These are phyloP conservation scores for Barnettozyma californica DNA, from an alignment of 805 yeast genomes.

Conservation along the genomic window DNA sequence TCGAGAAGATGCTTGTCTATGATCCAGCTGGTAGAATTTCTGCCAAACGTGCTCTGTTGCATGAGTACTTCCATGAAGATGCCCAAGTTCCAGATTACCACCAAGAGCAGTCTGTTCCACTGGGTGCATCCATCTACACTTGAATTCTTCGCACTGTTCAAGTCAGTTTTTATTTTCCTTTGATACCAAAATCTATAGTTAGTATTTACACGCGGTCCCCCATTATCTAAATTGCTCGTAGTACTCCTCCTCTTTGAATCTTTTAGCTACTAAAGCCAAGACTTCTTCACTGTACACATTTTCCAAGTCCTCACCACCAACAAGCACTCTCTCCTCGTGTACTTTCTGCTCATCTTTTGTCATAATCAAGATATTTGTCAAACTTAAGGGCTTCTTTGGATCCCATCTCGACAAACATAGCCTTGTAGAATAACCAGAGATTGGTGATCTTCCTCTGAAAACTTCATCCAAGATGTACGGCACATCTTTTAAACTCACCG, in stretches of 20 bases:
- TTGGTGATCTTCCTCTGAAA: slow-evolving; percentile 86
- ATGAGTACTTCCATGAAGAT: slow-evolving; percentile 76
- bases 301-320: slow-evolving; percentile 55
- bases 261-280: slow-evolving; percentile 46
- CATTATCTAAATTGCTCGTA: slow-evolving; percentile 51
- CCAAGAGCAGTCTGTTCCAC: slow-evolving; percentile 25
- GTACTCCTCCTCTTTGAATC: slow-evolving; percentile 72
- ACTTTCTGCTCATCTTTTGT: slow-evolving; percentile 79
- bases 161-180: neutral
- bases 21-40: slow-evolving; percentile 93
- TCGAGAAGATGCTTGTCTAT: slow-evolving; percentile 73
- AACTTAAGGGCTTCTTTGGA: slow-evolving; percentile 52
- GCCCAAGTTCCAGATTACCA: slow-evolving; percentile 22
- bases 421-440: slow-evolving; percentile 76
- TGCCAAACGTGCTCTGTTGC: slow-evolving; percentile 87
- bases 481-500: slow-evolving; percentile 65
- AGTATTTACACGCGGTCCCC: neutral
- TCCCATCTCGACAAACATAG: slow-evolving; percentile 84
- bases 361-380: slow-evolving; percentile 81
- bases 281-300: slow-evolving; percentile 63
- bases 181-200: neutral
- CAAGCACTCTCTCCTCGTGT: slow-evolving; percentile 74
- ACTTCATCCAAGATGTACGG: slow-evolving; percentile 87
- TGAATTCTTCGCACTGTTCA: neutral
- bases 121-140: slow-evolving; percentile 27